Conservation (phyloP, 225 moss, liverwort and hornwort species). For the Thuidium tamariscinum region DNA sequence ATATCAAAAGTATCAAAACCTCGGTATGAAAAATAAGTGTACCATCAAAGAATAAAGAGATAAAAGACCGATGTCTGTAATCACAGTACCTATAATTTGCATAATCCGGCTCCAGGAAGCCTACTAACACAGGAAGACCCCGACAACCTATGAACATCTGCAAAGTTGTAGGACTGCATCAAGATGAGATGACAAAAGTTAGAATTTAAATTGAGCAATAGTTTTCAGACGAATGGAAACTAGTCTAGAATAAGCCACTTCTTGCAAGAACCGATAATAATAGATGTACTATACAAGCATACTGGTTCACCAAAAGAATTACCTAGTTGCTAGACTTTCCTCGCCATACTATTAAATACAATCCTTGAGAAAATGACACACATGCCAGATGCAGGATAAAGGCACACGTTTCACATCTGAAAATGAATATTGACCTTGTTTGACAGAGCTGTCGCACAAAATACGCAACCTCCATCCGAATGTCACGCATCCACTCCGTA, state of each 20-base stretch:
- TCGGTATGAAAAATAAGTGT: not conserved
- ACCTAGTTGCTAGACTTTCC: not conserved
- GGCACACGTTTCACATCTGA: not conserved
- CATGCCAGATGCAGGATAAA: not conserved
- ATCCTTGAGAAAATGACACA: not conserved
- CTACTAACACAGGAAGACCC: conserved; percentile 89
- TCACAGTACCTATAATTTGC: conserved; percentile 56
- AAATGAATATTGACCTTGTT: conserved; percentile 41
- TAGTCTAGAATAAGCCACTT: not conserved
- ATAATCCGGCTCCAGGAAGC: conserved; percentile 89
- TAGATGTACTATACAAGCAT: not conserved
- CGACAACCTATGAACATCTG: conserved; percentile 99
- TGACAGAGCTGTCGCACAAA: conserved; percentile 89
- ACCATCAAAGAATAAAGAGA: not conserved
- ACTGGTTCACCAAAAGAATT: not conserved
- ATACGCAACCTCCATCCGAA: conserved; percentile 81
- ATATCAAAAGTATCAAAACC: not conserved
- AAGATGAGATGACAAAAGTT: not conserved
- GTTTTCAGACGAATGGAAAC: not conserved
- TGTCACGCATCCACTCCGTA: conserved; percentile 52
- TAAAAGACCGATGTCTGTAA: not conserved
- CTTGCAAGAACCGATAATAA: not conserved
- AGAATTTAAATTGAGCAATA: not conserved
- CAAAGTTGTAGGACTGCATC: conserved; percentile 69
- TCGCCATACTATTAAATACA: not conserved